phyloP scores from a whole-genome alignment of 139 green algal species.

The Tetradesmus obliquus region DNA sequence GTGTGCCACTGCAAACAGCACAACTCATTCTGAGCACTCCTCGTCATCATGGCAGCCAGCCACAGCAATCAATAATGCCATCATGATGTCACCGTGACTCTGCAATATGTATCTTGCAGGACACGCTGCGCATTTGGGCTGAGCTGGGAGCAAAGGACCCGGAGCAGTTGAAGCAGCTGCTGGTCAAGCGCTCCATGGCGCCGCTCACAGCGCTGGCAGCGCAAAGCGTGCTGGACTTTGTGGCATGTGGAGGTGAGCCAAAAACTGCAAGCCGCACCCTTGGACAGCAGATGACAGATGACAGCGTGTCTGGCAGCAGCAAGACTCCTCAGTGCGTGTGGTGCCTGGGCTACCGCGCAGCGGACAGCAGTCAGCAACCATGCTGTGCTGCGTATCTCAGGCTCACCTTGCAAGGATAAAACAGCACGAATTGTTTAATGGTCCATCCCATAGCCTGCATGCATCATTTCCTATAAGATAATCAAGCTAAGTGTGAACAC shows the following conservation, averaged over 20 bases:
- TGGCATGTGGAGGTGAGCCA: slow-evolving; percentile 34
- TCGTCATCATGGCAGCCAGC: background rate
- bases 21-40: no score
- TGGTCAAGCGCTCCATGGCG: slow-evolving; percentile 47
- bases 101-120: background rate
- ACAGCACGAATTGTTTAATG: no score
- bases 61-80: background rate
- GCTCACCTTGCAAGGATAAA: no score
- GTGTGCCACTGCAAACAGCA: no score
- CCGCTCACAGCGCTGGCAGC: slow-evolving; percentile 33
- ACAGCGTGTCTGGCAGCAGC: background rate
- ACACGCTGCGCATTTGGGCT: slow-evolving; percentile 24
- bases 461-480: no score
- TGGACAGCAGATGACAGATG: no score
- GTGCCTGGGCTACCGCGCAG: no score
- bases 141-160: slow-evolving; percentile 47
- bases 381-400: no score
- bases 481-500: no score
- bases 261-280: background rate
- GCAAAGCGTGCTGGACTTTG: slow-evolving; percentile 50
- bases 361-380: no score
- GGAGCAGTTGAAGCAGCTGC: slow-evolving; percentile 58
- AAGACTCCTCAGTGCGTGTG: background rate
- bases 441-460: no score
- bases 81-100: background rate